Conservation (phyloP, 1,284 basidiomycete species). For the Sporisorium iseilematis-ciliati region DNA sequence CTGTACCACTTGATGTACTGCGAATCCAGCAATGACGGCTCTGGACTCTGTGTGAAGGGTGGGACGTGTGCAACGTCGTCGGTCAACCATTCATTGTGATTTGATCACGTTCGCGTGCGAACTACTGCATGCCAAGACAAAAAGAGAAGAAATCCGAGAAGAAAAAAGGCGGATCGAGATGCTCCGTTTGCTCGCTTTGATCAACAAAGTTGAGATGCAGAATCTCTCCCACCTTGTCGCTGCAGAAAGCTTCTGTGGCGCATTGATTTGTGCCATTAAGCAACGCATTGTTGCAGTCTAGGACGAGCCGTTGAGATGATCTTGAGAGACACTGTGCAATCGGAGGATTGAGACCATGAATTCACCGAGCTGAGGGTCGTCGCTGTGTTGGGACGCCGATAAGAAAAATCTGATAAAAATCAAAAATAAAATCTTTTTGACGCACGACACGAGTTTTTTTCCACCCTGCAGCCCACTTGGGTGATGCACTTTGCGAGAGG, state of each 20-base stretch:
- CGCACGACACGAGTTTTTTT: constrained; percentile 1
- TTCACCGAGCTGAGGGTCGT: not conserved
- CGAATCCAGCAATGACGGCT: not conserved
- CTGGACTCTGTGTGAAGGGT: too few relatives aligned
- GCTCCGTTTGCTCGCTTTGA: not conserved
- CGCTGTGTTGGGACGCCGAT: constrained; percentile 13
- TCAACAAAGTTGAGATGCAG: too few relatives aligned
- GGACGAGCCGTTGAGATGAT: not conserved
- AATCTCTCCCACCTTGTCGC: too few relatives aligned
- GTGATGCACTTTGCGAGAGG: too few relatives aligned
- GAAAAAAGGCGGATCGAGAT: not conserved
- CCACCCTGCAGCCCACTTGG: too few relatives aligned
- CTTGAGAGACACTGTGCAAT: not conserved
- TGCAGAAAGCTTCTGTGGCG: too few relatives aligned
- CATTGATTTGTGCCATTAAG: too few relatives aligned
- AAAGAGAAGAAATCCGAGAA: not conserved
- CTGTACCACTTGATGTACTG: not conserved
- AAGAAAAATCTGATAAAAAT: constrained; percentile 3
- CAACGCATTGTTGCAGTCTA: too few relatives aligned
- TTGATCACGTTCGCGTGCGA: constrained; percentile 2
- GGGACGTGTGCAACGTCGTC: not conserved
- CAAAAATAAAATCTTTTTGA: not conserved
- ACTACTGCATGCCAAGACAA: constrained; percentile 9
- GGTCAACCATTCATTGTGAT: too few relatives aligned
- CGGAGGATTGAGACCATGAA: not conserved